A percentile compares a stretch with the other conserved stretches of the same genome.
phyloP scores from a whole-genome alignment of 305 asterid genomes.

The Fraxinus angustifolia region DNA sequence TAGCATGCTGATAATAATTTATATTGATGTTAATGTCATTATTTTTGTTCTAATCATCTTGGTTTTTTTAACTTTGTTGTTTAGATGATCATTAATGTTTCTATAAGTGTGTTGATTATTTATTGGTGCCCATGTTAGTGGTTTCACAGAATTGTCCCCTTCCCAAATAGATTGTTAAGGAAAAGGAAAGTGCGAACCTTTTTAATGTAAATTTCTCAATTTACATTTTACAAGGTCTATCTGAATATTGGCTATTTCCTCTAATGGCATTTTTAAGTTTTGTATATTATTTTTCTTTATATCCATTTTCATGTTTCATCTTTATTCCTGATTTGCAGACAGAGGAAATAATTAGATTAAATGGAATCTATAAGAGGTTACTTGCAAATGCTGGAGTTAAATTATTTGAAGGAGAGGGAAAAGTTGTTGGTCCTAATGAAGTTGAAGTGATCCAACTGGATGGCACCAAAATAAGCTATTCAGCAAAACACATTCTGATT shows the following conservation, averaged over 20 bases:
- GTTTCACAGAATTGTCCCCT: neutral
- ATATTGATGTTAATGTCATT: neutral
- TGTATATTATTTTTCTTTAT: neutral
- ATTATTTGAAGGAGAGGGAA: constrained; percentile 96
- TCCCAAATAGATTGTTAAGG: neutral
- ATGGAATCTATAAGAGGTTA: constrained; percentile 78
- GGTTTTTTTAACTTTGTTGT: neutral
- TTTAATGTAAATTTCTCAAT: neutral
- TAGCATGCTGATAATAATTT: neutral
- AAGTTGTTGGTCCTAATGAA: constrained; percentile 87
- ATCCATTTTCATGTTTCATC: neutral
- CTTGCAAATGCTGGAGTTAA: constrained; percentile 93
- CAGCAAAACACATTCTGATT: constrained; percentile 82
- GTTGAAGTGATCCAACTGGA: constrained; percentile 87
- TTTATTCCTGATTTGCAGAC: constrained; percentile 48
- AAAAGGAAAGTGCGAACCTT: neutral
- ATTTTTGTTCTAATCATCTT: neutral
- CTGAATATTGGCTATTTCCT: neutral
- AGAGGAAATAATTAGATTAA: constrained; percentile 83
- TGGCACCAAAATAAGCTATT: constrained; percentile 84
- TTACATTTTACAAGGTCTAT: neutral
- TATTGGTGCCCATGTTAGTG: neutral
- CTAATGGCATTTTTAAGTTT: neutral
- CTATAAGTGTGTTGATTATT: neutral
- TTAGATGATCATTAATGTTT: neutral